Conservation (phyloP, 2,329 filamentous ascomycete genomes). For the Pseudogymnoascus sp. region DNA sequence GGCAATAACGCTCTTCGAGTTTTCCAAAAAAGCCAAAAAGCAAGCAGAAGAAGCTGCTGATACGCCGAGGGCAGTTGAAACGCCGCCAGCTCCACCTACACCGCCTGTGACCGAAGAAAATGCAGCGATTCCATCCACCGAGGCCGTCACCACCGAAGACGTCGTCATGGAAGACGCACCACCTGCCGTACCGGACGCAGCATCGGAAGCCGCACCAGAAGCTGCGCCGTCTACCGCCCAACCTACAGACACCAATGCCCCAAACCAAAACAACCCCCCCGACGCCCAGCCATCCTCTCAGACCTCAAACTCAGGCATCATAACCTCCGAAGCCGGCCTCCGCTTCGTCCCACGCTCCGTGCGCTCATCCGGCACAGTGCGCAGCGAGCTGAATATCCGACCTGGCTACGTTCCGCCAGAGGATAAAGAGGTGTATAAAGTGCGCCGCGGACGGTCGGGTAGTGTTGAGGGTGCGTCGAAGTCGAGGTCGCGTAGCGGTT, state of each 20-base stretch:
- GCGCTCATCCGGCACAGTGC: conserved; percentile 73
- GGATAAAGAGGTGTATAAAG: conserved; percentile 89
- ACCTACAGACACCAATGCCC: neutral
- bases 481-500: neutral
- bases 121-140: neutral
- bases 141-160: neutral
- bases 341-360: conserved; percentile 77
- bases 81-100: neutral
- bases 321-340: conserved; percentile 61
- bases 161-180: neutral
- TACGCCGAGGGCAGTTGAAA: neutral
- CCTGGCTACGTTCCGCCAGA: conserved; percentile 87
- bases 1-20: neutral
- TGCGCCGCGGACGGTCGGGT: conserved; percentile 37
- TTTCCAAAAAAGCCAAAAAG: neutral
- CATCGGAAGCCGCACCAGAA: neutral
- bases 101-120: neutral
- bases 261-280: neutral
- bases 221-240: neutral
- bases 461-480: neutral
- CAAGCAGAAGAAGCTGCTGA: neutral
- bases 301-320: conserved; percentile 53
- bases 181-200: neutral
- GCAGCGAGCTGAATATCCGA: conserved; percentile 81
- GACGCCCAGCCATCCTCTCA: neutral